Evolutionary conservation across 1,284 basidiomycete genomes (phyloP), one percentile per base, ranked within the genome.

Genomic region (Apiotrichum laibachii): DNA sequence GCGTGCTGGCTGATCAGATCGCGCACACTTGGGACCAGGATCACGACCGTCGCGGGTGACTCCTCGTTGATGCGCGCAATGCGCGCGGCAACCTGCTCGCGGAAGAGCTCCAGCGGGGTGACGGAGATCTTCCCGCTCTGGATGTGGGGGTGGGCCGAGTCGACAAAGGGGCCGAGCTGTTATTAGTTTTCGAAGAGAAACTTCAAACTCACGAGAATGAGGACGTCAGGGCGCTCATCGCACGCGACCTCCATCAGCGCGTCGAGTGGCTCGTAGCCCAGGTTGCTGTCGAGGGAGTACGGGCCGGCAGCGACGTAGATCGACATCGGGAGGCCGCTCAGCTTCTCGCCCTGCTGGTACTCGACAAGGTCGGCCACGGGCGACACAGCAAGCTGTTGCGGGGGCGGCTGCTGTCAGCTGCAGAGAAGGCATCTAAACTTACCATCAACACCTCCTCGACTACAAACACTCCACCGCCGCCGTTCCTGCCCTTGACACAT

Each of bases 111-210:
- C 0, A 76, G 66, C 0, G 91, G 89, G 5, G 85, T 79, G 53
- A 82, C 77, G 56, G 87, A 85, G 31, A 87, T 74, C 46, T 90
- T 86, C 2, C 92, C 92, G 2, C 80, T 73, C 70, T 85, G 85
- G 60, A 98, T 83, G 45, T 82, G 79, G 0, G 88, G 84, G 76
- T 98, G 92, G 15, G 82, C 73, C 0, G 83, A 76, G 65, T 95
- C 90, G 40, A 98, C 77, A 71, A 98, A 98, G 1, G 95, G 95
- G 0, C 95, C 95, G 15, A 90, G 78, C 92, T 94, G 69, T 21
- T 39, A 55, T 56, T 35, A 68, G 59, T 33, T 31, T 11, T 44
- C n/a, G 5, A 1, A 39, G n/a, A 34, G n/a, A n/a, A n/a, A 15
- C 48, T 22, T n/a, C 26, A 10, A 16, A 77, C 85, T 60, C 71